phyloP scores from a whole-genome alignment of 2,329 filamentous ascomycete species.

The Botrytis tulipae region DNA sequence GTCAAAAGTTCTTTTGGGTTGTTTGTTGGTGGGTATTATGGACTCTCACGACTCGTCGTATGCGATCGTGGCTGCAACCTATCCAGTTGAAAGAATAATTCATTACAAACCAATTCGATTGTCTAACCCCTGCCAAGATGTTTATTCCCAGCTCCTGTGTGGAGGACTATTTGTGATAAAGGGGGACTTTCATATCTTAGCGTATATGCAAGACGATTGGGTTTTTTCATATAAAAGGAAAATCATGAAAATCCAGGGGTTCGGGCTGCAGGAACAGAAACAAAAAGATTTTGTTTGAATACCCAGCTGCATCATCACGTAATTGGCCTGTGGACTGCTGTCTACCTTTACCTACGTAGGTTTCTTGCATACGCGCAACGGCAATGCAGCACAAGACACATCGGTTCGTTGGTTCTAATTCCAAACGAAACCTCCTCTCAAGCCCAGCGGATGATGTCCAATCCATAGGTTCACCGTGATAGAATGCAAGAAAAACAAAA shows the following conservation, averaged over 20 bases:
- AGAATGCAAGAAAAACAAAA: background rate
- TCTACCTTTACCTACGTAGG: background rate
- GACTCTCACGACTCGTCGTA: background rate
- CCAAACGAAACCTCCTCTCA: background rate
- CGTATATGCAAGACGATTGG: constrained; percentile 14
- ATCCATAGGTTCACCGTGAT: background rate
- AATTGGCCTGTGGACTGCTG: background rate
- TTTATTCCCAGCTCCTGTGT: background rate
- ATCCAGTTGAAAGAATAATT: background rate
- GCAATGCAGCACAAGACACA: background rate
- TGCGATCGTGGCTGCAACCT: constrained; percentile 1
- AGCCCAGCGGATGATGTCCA: background rate
- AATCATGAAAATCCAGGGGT: background rate
- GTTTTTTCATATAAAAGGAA: background rate
- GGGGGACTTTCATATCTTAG: constrained; percentile 7
- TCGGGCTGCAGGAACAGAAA: background rate
- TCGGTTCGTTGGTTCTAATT: background rate
- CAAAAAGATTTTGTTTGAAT: background rate
- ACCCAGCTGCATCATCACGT: background rate
- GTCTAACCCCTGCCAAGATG: constrained; percentile 17
- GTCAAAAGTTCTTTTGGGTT: background rate
- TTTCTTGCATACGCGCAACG: background rate
- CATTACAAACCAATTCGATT: constrained; percentile 10
- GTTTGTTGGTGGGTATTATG: background rate
- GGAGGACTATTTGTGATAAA: background rate